A percentile compares a stretch with the other conserved stretches of the same genome.
Conservation (phyloP, 1,284 basidiomycete genomes). For the Tilletia indica region DNA sequence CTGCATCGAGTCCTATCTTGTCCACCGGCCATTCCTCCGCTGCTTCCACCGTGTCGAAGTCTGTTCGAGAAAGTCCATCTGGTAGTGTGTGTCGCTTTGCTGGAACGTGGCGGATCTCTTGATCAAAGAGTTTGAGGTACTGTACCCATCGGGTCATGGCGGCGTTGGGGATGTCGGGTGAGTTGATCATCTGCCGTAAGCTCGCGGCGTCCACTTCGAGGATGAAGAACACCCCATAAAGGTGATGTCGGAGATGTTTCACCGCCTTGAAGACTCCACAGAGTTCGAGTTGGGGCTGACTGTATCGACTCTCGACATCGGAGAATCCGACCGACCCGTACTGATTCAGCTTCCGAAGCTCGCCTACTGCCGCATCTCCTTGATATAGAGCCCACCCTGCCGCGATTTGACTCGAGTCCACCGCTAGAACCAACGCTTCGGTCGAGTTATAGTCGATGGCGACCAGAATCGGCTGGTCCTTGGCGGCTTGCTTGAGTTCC, state of each 20-base stretch:
- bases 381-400: background rate
- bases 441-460: background rate
- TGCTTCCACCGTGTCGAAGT: background rate
- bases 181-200: constrained; percentile 1
- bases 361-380: background rate
- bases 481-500: background rate
- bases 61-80: background rate
- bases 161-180: background rate
- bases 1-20: background rate
- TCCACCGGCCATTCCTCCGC: background rate
- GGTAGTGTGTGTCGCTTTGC: no score
- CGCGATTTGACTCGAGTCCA: background rate
- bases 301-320: background rate
- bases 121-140: background rate
- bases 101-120: background rate
- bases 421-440: background rate
- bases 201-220: background rate
- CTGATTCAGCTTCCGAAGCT: background rate
- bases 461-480: background rate
- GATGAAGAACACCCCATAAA: background rate
- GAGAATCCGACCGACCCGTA: background rate
- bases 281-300: background rate
- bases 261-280: background rate
- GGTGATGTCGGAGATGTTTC: background rate
- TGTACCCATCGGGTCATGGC: background rate